Conservation (phyloP, 2,329 filamentous ascomycete genomes). For the Fusarium coicis region DNA sequence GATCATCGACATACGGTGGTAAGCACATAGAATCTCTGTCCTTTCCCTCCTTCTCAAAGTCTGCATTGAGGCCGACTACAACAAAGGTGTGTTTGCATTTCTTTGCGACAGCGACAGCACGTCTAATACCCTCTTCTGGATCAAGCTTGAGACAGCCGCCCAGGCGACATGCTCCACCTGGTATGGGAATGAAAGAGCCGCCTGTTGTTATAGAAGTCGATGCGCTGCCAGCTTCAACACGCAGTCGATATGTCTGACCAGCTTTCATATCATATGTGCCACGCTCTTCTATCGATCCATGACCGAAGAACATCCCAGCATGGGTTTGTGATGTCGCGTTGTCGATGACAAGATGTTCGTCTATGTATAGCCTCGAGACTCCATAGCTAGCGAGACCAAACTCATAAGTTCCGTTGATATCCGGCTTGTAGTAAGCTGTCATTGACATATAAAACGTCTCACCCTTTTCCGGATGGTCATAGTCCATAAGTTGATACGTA, state of each 20-base stretch:
- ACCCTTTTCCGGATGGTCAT: conserved; percentile 28
- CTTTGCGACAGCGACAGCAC: conserved; percentile 9
- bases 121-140: conserved; percentile 1
- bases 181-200: conserved; percentile 16
- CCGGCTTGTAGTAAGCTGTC: conserved; percentile 28
- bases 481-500: conserved; percentile 44
- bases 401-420: conserved; percentile 41
- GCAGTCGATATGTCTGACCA: conserved; percentile 10
- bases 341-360: conserved; percentile 48
- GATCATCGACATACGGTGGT: conserved; percentile 18
- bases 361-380: conserved; percentile 47
- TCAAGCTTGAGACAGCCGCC: conserved; percentile 26
- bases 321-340: conserved; percentile 45
- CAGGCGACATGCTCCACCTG: conserved; percentile 30
- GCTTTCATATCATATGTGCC: conserved; percentile 13
- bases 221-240: conserved; percentile 23
- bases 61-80: conserved; percentile 19
- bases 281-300: conserved; percentile 48
- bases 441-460: conserved; percentile 40
- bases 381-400: conserved; percentile 49
- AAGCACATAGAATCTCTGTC: conserved; percentile 23
- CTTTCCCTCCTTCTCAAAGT: conserved; percentile 26
- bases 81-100: conserved; percentile 14
- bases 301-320: conserved; percentile 51
- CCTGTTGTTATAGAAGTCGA: conserved; percentile 16